These are phyloP conservation scores for Auriscalpium vulgare DNA, from an alignment of 768 basidiomycete species.

Conservation along the genomic window DNA sequence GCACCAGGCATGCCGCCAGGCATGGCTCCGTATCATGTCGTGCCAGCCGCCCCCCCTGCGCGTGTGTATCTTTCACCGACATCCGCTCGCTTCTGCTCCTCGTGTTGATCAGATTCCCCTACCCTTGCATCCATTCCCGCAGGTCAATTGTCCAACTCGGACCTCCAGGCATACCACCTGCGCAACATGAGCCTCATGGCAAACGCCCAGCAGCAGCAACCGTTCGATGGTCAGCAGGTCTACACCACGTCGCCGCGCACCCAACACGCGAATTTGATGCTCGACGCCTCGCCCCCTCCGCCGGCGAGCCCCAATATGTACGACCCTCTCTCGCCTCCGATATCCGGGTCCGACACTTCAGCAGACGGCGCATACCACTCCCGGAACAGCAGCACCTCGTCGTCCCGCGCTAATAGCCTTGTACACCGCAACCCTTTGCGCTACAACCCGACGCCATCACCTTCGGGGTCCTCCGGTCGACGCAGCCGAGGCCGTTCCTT, in stretches of 20 bases:
- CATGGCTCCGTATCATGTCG: slow-evolving; percentile 45
- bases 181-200: slow-evolving; percentile 55
- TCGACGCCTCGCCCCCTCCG: slow-evolving; percentile 44
- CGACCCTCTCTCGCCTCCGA: slow-evolving; percentile 77
- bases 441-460: slow-evolving; percentile 79
- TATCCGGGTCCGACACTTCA: slow-evolving; percentile 87
- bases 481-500: slow-evolving; percentile 57
- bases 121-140: slow-evolving; percentile 33
- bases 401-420: slow-evolving; percentile 67
- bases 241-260: slow-evolving; percentile 31
- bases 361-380: slow-evolving; percentile 64
- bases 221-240: slow-evolving; percentile 41
- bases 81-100: slow-evolving; percentile 29
- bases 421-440: slow-evolving; percentile 64
- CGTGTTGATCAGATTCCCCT: slow-evolving; percentile 62
- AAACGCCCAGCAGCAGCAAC: slow-evolving; percentile 51
- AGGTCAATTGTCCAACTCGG: slow-evolving; percentile 59
- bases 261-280: slow-evolving; percentile 13
- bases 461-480: slow-evolving; percentile 62
- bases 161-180: slow-evolving; percentile 59
- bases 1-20: slow-evolving; percentile 44
- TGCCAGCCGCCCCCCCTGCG: slow-evolving; percentile 49
- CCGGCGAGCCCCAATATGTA: slow-evolving; percentile 74
- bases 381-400: slow-evolving; percentile 69
- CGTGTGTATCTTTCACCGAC: slow-evolving; percentile 49